Conservation (phyloP, 768 basidiomycete genomes). For the Imleria badia region DNA sequence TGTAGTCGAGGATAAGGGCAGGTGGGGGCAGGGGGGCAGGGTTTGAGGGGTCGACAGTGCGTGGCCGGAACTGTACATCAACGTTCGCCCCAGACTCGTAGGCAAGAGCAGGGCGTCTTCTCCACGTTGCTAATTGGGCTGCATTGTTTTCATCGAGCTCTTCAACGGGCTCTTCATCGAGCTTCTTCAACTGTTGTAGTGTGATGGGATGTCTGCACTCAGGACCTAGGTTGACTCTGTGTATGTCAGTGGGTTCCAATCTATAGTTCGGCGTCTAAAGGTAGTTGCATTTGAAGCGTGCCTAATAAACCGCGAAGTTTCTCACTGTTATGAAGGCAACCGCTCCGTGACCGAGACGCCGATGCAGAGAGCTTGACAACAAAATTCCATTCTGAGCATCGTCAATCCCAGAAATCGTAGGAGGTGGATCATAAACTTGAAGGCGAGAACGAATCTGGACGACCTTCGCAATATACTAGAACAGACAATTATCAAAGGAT, state of each 20-base stretch:
- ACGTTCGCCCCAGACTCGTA: neutral
- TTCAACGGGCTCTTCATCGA: too few species aligned
- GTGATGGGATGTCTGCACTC: neutral
- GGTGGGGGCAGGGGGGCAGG: neutral
- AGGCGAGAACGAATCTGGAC: neutral
- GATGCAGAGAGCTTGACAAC: neutral
- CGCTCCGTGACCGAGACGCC: fast-evolving
- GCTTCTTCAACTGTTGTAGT: neutral
- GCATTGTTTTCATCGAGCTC: too few species aligned
- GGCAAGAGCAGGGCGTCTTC: too few species aligned
- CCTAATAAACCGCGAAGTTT: neutral
- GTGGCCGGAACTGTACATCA: neutral
- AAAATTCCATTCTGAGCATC: neutral
- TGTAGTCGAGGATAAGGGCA: neutral
- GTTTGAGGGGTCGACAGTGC: too few species aligned
- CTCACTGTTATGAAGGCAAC: neutral
- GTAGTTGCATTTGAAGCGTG: neutral
- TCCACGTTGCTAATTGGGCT: too few species aligned
- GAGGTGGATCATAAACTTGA: neutral
- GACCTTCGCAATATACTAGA: neutral
- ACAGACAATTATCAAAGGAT: neutral
- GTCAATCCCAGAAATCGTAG: neutral
- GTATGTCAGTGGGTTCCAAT: neutral
- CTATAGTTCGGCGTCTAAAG: neutral
- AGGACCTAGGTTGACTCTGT: neutral